Percentiles rank a stretch among this genome's conserved stretches.
These are phyloP conservation scores for Vitis hybrid DNA, from an alignment of 177 flowering plant genomes.

Conservation along the genomic window DNA sequence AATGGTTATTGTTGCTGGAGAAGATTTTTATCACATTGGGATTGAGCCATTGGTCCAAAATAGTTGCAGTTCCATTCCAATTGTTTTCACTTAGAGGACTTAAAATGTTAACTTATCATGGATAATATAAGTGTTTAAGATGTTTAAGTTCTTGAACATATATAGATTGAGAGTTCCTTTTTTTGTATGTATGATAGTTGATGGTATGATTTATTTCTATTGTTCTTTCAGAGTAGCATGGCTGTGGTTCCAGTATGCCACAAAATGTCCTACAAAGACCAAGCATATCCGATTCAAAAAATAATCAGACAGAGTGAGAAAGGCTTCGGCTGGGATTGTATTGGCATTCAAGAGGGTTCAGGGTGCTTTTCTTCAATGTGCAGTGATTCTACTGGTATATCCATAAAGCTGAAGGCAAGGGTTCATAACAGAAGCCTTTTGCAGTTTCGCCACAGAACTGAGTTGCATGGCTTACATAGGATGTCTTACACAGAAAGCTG, in stretches of 20 bases:
- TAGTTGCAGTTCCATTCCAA: neutral
- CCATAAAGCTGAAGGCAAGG: slow-evolving; percentile 13
- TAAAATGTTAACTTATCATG: neutral
- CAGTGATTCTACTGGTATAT: slow-evolving; percentile 5
- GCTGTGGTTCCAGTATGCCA: slow-evolving; percentile 38
- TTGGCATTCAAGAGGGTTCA: slow-evolving; percentile 6
- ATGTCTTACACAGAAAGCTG: slow-evolving; percentile 3
- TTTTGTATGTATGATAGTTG: neutral
- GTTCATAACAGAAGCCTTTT: neutral
- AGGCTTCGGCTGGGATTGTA: slow-evolving; percentile 6
- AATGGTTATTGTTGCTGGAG: neutral
- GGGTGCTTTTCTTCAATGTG: slow-evolving; percentile 12
- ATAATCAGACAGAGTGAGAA: slow-evolving; percentile 11
- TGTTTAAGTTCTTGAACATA: neutral
- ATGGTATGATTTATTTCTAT: neutral
- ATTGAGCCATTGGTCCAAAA: neutral
- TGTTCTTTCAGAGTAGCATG: slow-evolving; percentile 29
- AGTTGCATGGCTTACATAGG: neutral
- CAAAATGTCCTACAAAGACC: slow-evolving; percentile 28
- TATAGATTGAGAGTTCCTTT: neutral
- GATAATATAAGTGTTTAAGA: neutral
- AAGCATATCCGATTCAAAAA: slow-evolving; percentile 11
- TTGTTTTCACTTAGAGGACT: no score
- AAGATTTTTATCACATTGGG: neutral
- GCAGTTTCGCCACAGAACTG: slow-evolving; percentile 1